Conservation (phyloP, 1,284 basidiomycete species). For the Fomitopsis pinicola region DNA sequence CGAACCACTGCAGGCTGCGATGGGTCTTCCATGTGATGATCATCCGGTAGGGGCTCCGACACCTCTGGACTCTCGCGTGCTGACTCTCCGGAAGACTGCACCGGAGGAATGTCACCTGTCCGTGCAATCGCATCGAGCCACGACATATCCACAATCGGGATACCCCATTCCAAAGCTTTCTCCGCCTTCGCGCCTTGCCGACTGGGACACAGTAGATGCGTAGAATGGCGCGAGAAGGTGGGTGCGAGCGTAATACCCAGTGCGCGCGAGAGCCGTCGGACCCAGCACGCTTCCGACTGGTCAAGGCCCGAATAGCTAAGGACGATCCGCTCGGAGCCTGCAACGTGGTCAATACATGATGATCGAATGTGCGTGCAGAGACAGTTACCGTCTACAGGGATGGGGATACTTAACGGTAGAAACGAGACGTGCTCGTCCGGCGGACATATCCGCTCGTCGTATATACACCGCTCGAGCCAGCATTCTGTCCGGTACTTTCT, state of each 20-base stretch:
- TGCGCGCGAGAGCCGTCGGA: slow-evolving; percentile 57
- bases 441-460: slow-evolving; percentile 57
- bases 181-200: slow-evolving; percentile 63
- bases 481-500: slow-evolving; percentile 73
- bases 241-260: slow-evolving; percentile 53
- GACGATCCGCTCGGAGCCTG: slow-evolving; percentile 48
- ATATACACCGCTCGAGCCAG: slow-evolving; percentile 77
- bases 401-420: slow-evolving; percentile 47
- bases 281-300: slow-evolving; percentile 55
- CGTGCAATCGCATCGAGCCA: slow-evolving; percentile 58
- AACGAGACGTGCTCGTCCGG: slow-evolving; percentile 61
- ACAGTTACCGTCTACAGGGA: slow-evolving; percentile 49
- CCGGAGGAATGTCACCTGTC: slow-evolving; percentile 37
- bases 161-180: slow-evolving; percentile 70
- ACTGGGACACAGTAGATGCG: slow-evolving; percentile 71
- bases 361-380: not conserved
- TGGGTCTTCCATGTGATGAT: not conserved
- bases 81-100: not conserved
- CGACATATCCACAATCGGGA: slow-evolving; percentile 53
- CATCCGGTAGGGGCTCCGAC: not conserved
- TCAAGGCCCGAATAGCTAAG: slow-evolving; percentile 72
- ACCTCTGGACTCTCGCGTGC: not conserved
- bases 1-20: slow-evolving; percentile 3
- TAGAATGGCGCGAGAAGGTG: slow-evolving; percentile 57
- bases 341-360: slow-evolving; percentile 3